Conservation (phyloP, 1,284 basidiomycete genomes). For the Ustilago tritici region DNA sequence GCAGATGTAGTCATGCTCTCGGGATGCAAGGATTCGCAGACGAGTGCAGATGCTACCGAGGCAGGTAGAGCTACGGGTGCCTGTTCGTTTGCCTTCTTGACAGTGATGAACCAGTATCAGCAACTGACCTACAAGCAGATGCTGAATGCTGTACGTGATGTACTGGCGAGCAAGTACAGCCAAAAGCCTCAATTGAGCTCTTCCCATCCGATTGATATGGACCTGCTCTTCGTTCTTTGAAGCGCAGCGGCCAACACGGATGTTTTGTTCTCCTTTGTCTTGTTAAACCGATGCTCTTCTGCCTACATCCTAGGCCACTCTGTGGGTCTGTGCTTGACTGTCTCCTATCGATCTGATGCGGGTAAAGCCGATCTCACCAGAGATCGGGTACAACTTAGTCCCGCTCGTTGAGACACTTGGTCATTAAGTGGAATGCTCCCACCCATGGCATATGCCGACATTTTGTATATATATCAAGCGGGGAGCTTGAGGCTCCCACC, state of each 20-base stretch:
- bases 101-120: slow-evolving; percentile 72
- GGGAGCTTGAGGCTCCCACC: no score
- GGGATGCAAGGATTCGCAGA: slow-evolving; percentile 93
- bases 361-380: no score
- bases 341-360: no score
- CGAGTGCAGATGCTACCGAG: slow-evolving; percentile 87
- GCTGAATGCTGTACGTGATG: slow-evolving; percentile 63
- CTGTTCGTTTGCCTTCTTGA: slow-evolving; percentile 67
- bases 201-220: slow-evolving; percentile 67
- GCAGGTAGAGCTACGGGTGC: slow-evolving; percentile 82
- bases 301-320: no score
- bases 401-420: no score
- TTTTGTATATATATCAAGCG: no score
- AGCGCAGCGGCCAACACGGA: neutral
- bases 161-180: slow-evolving; percentile 65
- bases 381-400: no score
- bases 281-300: neutral
- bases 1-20: slow-evolving; percentile 75
- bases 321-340: no score
- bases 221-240: slow-evolving; percentile 62
- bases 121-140: slow-evolving; percentile 67
- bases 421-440: no score
- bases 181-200: slow-evolving; percentile 70
- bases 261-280: neutral
- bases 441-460: no score